Percentiles rank a stretch among this genome's conserved stretches.
Conservation (phyloP, 306 rosid species). For the Pterocarpus macrocarpus region DNA sequence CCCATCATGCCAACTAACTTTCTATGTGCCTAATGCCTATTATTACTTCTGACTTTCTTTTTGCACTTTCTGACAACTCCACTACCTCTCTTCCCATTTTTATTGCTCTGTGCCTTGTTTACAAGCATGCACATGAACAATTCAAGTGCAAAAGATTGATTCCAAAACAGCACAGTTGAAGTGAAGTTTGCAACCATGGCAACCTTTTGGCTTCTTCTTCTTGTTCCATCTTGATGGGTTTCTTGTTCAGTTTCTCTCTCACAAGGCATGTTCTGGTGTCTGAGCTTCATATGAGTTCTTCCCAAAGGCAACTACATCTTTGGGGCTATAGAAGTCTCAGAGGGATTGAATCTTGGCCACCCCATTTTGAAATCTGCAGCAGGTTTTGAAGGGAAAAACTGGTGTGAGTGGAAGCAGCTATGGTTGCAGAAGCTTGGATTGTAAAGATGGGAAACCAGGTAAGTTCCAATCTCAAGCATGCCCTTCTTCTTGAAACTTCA, state of each 20-base stretch:
- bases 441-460: slow-evolving; percentile 93
- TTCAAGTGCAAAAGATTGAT: slow-evolving; percentile 35
- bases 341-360: slow-evolving; percentile 14
- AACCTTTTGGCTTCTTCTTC: slow-evolving; percentile 19
- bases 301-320: slow-evolving; percentile 29
- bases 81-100: slow-evolving; percentile 43
- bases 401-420: slow-evolving; percentile 54
- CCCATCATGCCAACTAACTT: slow-evolving; percentile 19
- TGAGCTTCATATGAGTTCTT: slow-evolving; percentile 20
- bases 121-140: slow-evolving; percentile 4
- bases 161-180: not conserved
- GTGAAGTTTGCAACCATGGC: slow-evolving; percentile 39
- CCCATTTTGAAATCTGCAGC: slow-evolving; percentile 16
- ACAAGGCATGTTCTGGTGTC: not conserved
- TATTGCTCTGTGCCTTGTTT: not conserved
- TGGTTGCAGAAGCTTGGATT: slow-evolving; percentile 97
- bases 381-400: slow-evolving; percentile 28
- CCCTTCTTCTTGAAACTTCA: slow-evolving; percentile 73
- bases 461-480: slow-evolving; percentile 81
- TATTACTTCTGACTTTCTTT: slow-evolving; percentile 34
- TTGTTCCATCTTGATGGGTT: slow-evolving; percentile 35
- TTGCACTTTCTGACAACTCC: slow-evolving; percentile 49
- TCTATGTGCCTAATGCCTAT: not conserved
- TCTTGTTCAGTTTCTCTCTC: slow-evolving; percentile 16
- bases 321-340: slow-evolving; percentile 13